Conservation (phyloP, 805 yeast species). For the Nakazawaea populi region DNA sequence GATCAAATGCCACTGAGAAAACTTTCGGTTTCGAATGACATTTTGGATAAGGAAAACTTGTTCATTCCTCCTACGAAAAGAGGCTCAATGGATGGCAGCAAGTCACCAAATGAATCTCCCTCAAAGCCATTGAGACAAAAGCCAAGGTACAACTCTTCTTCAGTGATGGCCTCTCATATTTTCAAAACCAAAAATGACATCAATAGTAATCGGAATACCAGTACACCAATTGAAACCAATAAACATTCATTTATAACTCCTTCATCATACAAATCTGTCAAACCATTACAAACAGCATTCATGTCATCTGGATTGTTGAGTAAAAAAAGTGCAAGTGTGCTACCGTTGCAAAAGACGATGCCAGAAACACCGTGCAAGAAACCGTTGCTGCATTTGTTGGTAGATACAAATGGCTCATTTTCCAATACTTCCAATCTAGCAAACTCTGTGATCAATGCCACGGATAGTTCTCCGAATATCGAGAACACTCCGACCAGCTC, state of each 20-base stretch:
- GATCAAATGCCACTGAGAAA: not conserved
- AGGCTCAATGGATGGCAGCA: conserved; percentile 4
- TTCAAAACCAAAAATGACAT: not conserved
- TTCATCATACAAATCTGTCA: conserved; percentile 60
- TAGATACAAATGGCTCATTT: conserved; percentile 22
- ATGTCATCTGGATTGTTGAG: conserved; percentile 67
- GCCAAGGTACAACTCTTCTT: conserved; percentile 13
- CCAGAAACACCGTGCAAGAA: conserved; percentile 65
- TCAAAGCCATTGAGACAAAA: conserved; percentile 26
- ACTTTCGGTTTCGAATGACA: not conserved
- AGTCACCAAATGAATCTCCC: conserved; percentile 23
- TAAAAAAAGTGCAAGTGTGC: conserved; percentile 36
- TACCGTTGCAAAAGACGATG: conserved; percentile 22
- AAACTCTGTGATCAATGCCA: conserved; percentile 22
- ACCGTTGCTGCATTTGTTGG: conserved; percentile 23
- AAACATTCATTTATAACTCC: conserved; percentile 36
- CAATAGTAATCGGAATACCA: not conserved
- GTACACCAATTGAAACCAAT: conserved; percentile 7
- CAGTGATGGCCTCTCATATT: conserved; percentile 4
- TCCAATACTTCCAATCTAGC: conserved; percentile 19
- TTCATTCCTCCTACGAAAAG: conserved; percentile 11
- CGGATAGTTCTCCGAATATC: conserved; percentile 20
- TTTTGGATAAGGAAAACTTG: not conserved
- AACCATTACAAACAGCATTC: conserved; percentile 83
- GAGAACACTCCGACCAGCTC: conserved; percentile 9